A percentile compares a stretch with the other conserved stretches of the same genome.
Evolutionary conservation across 139 green algal species (phyloP).

Genomic region (Volvox reticuliferus): DNA sequence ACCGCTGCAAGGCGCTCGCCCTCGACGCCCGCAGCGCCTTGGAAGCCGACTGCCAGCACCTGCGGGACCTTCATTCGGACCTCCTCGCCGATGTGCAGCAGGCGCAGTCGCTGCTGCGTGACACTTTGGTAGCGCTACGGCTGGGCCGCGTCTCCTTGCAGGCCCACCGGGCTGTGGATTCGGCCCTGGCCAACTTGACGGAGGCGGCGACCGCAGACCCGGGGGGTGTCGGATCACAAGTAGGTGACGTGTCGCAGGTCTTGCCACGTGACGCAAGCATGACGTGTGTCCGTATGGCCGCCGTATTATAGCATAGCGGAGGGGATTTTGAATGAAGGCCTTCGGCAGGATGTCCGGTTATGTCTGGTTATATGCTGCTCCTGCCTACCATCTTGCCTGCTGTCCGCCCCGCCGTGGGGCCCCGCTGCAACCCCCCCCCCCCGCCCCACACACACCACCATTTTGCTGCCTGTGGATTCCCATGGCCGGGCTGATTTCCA

Average conservation of each 20-base stretch:
- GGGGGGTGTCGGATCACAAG: neutral
- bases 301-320: too few relatives aligned
- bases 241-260: neutral
- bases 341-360: too few relatives aligned
- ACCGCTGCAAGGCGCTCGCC: neutral
- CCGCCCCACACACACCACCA: neutral
- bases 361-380: too few relatives aligned
- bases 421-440: neutral
- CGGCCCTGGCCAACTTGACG: neutral
- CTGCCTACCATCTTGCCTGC: too few relatives aligned
- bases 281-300: too few relatives aligned
- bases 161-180: neutral
- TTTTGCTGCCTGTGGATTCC: neutral
- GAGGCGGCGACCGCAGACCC: neutral
- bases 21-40: neutral
- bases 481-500: neutral
- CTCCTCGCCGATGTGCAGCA: constrained; percentile 7
- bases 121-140: neutral
- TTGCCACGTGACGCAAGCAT: too few relatives aligned
- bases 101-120: neutral
- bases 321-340: too few relatives aligned
- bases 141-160: neutral
- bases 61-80: neutral
- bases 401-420: too few relatives aligned
- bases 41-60: neutral